Base-by-base conservation (phyloP, 257 asterid species). In the Anisodus acutangulus region DNA sequence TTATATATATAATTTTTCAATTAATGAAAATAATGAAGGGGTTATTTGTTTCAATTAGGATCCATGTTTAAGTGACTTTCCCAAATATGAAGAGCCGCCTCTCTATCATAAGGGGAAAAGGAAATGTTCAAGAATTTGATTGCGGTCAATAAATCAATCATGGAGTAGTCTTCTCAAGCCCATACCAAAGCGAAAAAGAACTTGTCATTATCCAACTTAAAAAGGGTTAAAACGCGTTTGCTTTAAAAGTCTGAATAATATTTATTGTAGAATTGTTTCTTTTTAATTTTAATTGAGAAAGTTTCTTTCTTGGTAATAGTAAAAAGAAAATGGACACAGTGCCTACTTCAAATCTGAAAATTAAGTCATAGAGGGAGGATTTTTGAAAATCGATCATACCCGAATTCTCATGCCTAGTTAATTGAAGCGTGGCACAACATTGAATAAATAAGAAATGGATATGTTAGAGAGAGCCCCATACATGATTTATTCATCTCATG, bases 151-250 rank as follows among this genome's bases (percentile, higher is more conserved):
- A 39, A 15, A 39, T 39, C 53, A 69, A 69, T 69, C 78, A 69
- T 69, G 78, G 78, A 39, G 31, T 69, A 39, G 78, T 69, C 78
- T 69, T 69, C 78, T 69, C 78, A 69, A 68, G 53, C 26, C 78
- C 19, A 68, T 39, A 68, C 15, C 26, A 68, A 68, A 37, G 78
- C 78, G 15, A 69, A 69, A 69, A 69, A 39, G 53, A 15, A 39
- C 26, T 8, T 7, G 78, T 69, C 78, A 39, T 69, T 39, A 69
- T 69, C 78, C 0, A 39, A 39, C 26, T 69, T 49, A 31, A 15
- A 69, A 37, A 69, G 26, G 53, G 53, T 15, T 39, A 69, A 60
- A 60, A 69, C 78, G 53, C 53, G 53, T 39, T 69, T 16, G 53
- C 78, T 69, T 69, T 69, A 69, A 39, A 68, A 69, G 15, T 39